Conservation (phyloP, 2,329 filamentous ascomycete species). For the Botrytis porri region DNA sequence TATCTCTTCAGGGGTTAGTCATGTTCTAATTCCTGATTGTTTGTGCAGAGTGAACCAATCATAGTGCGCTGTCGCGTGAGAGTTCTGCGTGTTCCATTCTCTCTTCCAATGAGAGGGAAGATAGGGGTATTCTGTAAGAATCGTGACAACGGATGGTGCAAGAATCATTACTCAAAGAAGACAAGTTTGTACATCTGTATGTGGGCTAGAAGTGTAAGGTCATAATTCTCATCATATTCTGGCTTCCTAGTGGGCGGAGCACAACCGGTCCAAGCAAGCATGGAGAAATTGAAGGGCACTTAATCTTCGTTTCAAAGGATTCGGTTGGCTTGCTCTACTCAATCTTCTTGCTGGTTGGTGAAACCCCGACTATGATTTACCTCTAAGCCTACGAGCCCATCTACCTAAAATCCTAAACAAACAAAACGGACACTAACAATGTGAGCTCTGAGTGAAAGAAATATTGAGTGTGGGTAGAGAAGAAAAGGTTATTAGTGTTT, state of each 20-base stretch:
- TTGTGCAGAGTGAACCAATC: neutral
- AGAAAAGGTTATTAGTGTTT: neutral
- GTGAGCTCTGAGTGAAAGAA: neutral
- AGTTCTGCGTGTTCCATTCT: neutral
- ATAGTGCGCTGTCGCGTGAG: neutral
- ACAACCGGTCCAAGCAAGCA: constrained; percentile 8
- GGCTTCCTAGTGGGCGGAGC: neutral
- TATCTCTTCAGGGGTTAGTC: neutral
- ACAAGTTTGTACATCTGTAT: no score
- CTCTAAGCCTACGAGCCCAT: neutral
- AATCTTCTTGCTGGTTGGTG: neutral
- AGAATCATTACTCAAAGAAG: neutral
- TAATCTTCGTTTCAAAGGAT: constrained; percentile 8
- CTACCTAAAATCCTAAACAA: neutral
- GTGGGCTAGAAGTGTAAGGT: neutral
- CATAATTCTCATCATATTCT: neutral
- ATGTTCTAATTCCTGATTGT: neutral
- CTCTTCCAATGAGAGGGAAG: neutral
- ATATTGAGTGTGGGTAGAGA: neutral
- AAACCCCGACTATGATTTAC: constrained; percentile 1
- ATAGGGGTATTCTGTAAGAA: constrained; percentile 4
- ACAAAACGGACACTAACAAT: neutral
- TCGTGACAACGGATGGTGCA: no score
- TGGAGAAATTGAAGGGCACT: constrained; percentile 6
- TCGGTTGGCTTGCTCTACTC: constrained; percentile 1